Conservation (phyloP, 1,284 basidiomycete species). For the Papiliotrema nemorosa region DNA sequence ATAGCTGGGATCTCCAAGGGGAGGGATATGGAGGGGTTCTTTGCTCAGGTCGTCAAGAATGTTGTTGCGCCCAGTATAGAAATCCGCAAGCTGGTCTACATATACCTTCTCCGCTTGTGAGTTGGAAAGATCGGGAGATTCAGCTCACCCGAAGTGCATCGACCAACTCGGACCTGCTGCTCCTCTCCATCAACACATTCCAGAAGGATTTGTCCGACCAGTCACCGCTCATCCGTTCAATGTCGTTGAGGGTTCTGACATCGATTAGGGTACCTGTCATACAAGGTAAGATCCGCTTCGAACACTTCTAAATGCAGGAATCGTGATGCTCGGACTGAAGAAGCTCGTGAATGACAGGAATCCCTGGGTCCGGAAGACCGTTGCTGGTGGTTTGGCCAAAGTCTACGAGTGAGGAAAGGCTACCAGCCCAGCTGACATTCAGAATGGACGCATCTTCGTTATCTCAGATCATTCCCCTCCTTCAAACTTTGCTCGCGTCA, state of each 20-base stretch:
- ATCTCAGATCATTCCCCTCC: constrained; percentile 67
- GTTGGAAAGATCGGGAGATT: constrained; percentile 5
- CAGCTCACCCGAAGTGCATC: constrained; percentile 58
- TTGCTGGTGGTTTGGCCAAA: constrained; percentile 83
- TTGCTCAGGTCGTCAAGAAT: constrained; percentile 91
- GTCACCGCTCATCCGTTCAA: constrained; percentile 87
- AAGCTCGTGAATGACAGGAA: constrained; percentile 86
- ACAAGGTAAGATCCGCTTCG: constrained; percentile 50
- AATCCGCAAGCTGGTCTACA: constrained; percentile 95
- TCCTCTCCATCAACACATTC: constrained; percentile 97
- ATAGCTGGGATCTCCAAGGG: constrained; percentile 93
- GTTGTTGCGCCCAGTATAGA: constrained; percentile 86
- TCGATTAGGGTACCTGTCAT: constrained; percentile 87
- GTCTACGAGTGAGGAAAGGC: constrained; percentile 67
- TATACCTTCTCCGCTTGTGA: constrained; percentile 84
- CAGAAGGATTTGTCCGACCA: constrained; percentile 92
- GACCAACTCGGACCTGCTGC: constrained; percentile 86
- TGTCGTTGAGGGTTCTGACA: constrained; percentile 90
- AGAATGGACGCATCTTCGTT: constrained; percentile 73
- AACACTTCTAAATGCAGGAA: constrained; percentile 44
- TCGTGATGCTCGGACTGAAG: constrained; percentile 84
- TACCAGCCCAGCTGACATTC: constrained; percentile 5
- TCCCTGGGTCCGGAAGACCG: constrained; percentile 89
- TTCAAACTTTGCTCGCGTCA: constrained; percentile 72
- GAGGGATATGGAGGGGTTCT: constrained; percentile 85